Evolutionary conservation across 352 stramenopile species (phyloP).

Genomic region (Pythium plurisporium): DNA sequence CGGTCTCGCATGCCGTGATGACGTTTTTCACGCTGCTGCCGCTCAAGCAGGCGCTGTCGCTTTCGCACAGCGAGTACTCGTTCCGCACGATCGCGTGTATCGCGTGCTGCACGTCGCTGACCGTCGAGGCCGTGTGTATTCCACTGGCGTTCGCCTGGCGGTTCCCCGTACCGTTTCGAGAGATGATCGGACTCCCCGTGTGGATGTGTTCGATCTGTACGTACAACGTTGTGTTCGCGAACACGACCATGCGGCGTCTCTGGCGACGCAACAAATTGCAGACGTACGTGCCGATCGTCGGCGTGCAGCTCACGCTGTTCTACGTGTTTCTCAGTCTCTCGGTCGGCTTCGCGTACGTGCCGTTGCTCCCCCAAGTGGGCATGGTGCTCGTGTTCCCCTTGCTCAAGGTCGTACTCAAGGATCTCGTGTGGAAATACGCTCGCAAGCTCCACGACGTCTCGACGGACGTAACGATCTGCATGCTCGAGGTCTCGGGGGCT

Average conservation of each 20-base stretch:
- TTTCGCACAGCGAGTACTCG: conserved; percentile 9
- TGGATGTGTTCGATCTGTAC: not conserved
- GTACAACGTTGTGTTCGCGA: conserved; percentile 3
- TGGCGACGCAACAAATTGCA: conserved; percentile 7
- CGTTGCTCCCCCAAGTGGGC: conserved; percentile 18
- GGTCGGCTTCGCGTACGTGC: conserved; percentile 23
- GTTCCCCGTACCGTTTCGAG: conserved; percentile 17
- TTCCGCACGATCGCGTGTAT: conserved; percentile 6
- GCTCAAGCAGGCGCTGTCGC: conserved; percentile 13
- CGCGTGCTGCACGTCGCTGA: not conserved
- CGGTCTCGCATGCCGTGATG: conserved; percentile 10
- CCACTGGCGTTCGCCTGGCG: conserved; percentile 14
- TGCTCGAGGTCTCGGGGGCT: conserved; percentile 30
- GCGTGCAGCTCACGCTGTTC: conserved; percentile 10
- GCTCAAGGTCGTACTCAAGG: conserved; percentile 25
- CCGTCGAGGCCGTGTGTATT: conserved; percentile 8
- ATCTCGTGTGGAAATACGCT: conserved; percentile 26
- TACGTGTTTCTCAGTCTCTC: conserved; percentile 24
- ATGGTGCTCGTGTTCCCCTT: conserved; percentile 26
- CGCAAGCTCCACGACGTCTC: conserved; percentile 33
- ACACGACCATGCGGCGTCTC: not conserved
- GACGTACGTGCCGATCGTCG: conserved; percentile 1
- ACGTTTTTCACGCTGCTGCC: conserved; percentile 9
- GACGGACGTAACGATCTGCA: conserved; percentile 37
- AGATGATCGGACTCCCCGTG: conserved; percentile 3